A percentile compares a stretch with the other conserved stretches of the same genome.
Conservation (phyloP, 768 basidiomycete species). For the Strobilomyces confusus region DNA sequence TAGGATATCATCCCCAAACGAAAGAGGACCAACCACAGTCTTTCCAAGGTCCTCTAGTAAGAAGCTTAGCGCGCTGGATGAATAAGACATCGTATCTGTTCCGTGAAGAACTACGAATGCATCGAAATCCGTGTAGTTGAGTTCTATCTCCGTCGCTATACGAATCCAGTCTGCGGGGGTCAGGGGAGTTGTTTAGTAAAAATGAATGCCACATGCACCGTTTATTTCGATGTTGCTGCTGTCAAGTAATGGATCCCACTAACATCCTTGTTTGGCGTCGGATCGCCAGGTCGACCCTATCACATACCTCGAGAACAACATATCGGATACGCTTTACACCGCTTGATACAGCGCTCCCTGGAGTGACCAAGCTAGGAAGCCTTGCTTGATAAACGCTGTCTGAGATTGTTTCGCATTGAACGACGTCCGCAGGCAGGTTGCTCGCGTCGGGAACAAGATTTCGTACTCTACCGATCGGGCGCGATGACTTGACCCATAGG, state of each 20-base stretch:
- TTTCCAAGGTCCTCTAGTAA: constrained; percentile 90
- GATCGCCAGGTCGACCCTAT: background rate
- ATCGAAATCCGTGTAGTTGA: constrained; percentile 83
- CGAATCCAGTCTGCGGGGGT: constrained; percentile 74
- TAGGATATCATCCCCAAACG: background rate
- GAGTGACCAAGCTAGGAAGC: constrained; percentile 76
- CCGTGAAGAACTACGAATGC: constrained; percentile 90
- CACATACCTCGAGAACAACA: constrained; percentile 71
- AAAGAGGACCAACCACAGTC: constrained; percentile 60
- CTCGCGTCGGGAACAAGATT: constrained; percentile 31
- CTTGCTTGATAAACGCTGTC: constrained; percentile 69
- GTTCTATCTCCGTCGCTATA: constrained; percentile 87
- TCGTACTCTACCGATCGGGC: constrained; percentile 53
- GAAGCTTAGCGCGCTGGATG: constrained; percentile 85
- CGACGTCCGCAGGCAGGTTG: constrained; percentile 30
- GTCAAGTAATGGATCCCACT: constrained; percentile 88
- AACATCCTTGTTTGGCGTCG: background rate
- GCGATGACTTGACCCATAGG: constrained; percentile 62
- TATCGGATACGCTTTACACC: constrained; percentile 75
- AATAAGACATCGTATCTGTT: constrained; percentile 90
- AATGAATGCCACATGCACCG: constrained; percentile 41
- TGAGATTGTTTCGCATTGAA: constrained; percentile 43
- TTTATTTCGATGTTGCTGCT: constrained; percentile 85
- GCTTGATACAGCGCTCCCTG: constrained; percentile 55
- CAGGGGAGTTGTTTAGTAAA: background rate